Conservation (phyloP, 306 rosid species). For the Vachellia pachyceras region DNA sequence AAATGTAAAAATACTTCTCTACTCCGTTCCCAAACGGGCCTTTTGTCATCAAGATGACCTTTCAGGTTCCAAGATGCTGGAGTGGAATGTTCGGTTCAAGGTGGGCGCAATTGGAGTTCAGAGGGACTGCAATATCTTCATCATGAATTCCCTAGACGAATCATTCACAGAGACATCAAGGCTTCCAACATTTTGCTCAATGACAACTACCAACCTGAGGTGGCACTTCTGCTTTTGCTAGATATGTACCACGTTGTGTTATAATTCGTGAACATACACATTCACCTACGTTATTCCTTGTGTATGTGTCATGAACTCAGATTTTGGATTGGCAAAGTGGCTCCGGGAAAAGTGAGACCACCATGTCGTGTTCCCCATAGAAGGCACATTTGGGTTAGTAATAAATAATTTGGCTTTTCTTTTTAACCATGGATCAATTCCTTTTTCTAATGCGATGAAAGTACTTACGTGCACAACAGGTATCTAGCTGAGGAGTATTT, state of each 20-base stretch:
- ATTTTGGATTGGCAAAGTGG: constrained; percentile 93
- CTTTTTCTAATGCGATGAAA: constrained; percentile 11
- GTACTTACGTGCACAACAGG: constrained; percentile 49
- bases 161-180: constrained; percentile 88
- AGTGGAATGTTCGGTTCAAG: constrained; percentile 73
- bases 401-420: not conserved
- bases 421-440: not conserved
- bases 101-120: constrained; percentile 74
- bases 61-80: constrained; percentile 59
- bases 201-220: constrained; percentile 65
- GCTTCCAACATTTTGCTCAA: constrained; percentile 79
- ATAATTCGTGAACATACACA: not conserved
- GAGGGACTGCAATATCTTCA: constrained; percentile 80
- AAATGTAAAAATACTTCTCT: too few species aligned
- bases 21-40: too few species aligned
- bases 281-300: not conserved
- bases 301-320: constrained; percentile 39
- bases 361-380: constrained; percentile 86
- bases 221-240: constrained; percentile 14
- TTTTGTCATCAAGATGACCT: not conserved
- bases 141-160: constrained; percentile 82
- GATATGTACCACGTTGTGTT: not conserved
- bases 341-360: constrained; percentile 87
- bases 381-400: constrained; percentile 88
- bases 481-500: constrained; percentile 89